These are phyloP conservation scores for Lichtheimia hyalospora DNA, from an alignment of 371 early-diverging fungal species.

Conservation along the genomic window DNA sequence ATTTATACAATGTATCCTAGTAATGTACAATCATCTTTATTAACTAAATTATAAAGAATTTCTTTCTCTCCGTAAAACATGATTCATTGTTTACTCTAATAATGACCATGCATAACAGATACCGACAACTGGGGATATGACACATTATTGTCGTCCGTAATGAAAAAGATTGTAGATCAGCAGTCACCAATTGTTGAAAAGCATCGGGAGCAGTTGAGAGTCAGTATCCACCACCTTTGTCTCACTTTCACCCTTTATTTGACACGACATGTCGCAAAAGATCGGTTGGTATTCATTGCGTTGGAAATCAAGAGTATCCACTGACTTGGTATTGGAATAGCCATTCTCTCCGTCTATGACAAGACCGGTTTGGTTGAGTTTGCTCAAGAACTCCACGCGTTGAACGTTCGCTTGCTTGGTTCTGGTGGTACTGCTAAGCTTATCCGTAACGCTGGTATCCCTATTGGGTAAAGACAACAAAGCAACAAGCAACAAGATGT, in stretches of 20 bases:
- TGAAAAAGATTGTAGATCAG: conserved; percentile 9
- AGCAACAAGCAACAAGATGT: conserved; percentile 8
- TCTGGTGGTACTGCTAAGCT: conserved; percentile 95
- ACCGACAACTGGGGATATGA: too few species aligned
- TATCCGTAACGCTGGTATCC: conserved; percentile 85
- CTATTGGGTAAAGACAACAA: conserved; percentile 69
- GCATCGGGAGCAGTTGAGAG: too few species aligned
- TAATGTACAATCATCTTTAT: too few species aligned
- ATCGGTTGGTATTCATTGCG: conserved; percentile 10
- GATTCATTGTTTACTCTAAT: too few species aligned
- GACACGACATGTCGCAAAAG: conserved; percentile 16
- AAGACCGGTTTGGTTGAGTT: conserved; percentile 93
- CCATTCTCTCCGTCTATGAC: conserved; percentile 96
- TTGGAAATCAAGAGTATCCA: not conserved
- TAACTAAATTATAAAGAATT: too few species aligned
- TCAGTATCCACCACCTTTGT: not conserved
- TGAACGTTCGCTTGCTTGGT: conserved; percentile 84
- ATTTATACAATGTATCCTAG: too few species aligned
- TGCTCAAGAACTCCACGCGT: conserved; percentile 76
- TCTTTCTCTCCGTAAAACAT: too few species aligned
- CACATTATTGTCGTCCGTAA: too few species aligned
- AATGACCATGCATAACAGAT: too few species aligned
- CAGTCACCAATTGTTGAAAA: conserved; percentile 11
- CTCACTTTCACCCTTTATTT: not conserved
- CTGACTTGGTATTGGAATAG: conserved; percentile 26